Evolutionary conservation across 257 asterid species (phyloP), one percentile per base, ranked within the genome.

Genomic region (Haberlea rhodopensis): DNA sequence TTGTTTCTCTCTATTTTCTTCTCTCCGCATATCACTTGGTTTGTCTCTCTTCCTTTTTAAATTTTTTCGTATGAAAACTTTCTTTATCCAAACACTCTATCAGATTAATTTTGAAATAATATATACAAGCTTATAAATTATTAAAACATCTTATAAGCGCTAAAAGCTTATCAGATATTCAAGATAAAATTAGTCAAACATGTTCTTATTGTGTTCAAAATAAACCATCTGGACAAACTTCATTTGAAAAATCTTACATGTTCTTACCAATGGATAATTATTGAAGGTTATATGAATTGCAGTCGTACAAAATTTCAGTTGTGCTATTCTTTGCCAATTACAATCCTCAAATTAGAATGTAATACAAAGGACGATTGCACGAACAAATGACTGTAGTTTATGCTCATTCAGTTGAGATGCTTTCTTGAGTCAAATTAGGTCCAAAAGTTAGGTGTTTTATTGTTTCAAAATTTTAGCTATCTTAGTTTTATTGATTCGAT

Each of bases 231-330:
- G 48, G 6, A 37, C n/a, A 29, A 29, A 13, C 13, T 11, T 40
- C 48, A 40, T 13, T 34, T 40, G 48, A 40, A 40, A 40, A 31
- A 3, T 6, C 27, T 8, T 28, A 64, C 7, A 24, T 16, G 21
- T 15, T 60, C 25, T 21, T 23, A 9, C 54, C 23, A 61, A 23
- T 32, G 34, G 18, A 53, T 29, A 16, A 32, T 43, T 43, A 45
- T 20, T 66, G 27, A 8, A 22, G 31, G 60, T 58, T 71, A n/a
- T 52, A 3, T 27, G 62, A n/a, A 19, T 61, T 34, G 66, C 7
- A 21, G n/a, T n/a, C n/a, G n/a, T 2, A 4, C 62, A 3, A 53
- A 25, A 13, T 57, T 5, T 37, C 5, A 16, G 3, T 62, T 19
- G 9, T 19, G 18, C 8, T 27, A 48, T 46, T 37, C 23, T 60